Conservation (phyloP, 2,329 filamentous ascomycete species). For the Coniella lustricola region DNA sequence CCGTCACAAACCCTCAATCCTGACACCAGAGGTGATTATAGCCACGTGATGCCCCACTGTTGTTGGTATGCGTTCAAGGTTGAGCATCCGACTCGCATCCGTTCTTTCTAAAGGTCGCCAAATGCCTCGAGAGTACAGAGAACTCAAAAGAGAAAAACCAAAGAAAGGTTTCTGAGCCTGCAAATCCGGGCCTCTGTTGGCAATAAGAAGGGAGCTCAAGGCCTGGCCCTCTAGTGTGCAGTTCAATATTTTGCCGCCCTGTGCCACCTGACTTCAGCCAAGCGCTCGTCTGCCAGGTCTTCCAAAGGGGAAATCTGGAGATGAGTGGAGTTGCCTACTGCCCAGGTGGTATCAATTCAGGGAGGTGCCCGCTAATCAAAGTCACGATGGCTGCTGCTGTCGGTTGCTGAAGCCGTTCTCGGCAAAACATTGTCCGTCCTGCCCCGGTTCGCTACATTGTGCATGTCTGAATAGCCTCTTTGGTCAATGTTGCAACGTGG, state of each 20-base stretch:
- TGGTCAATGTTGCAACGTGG: slow-evolving; percentile 1
- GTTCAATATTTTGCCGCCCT: neutral
- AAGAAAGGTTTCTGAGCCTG: too few species aligned
- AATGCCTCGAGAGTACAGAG: too few species aligned
- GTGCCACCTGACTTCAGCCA: neutral
- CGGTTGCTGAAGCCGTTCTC: neutral
- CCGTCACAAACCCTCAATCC: neutral
- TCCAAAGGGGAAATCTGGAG: neutral
- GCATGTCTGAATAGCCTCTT: neutral
- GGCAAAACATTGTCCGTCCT: neutral
- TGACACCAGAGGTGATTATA: neutral
- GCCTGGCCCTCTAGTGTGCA: too few species aligned
- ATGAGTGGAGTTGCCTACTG: neutral
- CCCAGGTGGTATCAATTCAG: neutral
- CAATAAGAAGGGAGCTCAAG: too few species aligned
- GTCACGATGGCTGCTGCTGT: too few species aligned
- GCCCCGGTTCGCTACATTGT: too few species aligned
- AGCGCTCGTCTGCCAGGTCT: neutral
- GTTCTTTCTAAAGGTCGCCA: neutral
- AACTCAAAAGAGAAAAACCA: neutral
- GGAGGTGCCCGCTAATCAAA: neutral
- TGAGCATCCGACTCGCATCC: neutral
- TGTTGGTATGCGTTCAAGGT: neutral
- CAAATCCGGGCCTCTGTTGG: too few species aligned
- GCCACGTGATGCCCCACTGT: neutral